A percentile compares a stretch with the other conserved stretches of the same genome.
phyloP scores from a whole-genome alignment of 768 basidiomycete genomes.

The Trichaptum fuscoviolaceum region DNA sequence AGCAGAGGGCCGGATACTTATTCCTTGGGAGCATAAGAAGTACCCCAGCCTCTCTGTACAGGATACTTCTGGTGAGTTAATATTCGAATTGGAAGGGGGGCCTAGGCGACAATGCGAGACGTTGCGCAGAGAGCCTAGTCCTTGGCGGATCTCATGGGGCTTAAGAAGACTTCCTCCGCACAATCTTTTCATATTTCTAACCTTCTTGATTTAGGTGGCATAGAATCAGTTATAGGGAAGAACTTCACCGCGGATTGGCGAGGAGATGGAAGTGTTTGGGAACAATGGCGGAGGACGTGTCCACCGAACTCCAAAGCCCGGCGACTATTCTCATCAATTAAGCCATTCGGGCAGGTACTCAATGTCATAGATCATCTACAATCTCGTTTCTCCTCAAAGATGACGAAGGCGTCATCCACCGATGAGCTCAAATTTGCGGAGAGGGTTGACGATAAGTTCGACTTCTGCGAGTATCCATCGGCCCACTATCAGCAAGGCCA shows the following conservation, averaged over 20 bases:
- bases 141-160: constrained; percentile 3
- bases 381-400: constrained; percentile 6
- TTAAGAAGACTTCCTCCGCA: neutral
- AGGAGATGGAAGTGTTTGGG: constrained; percentile 84
- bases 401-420: constrained; percentile 22
- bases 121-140: neutral
- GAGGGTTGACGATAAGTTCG: constrained; percentile 55
- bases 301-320: constrained; percentile 73
- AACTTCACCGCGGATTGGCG: constrained; percentile 81
- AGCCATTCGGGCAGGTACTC: constrained; percentile 25
- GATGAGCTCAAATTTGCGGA: constrained; percentile 61
- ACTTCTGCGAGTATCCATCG: constrained; percentile 80
- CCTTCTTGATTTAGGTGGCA: constrained; percentile 33
- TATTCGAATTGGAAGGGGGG: neutral
- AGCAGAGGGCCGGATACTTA: constrained; percentile 89
- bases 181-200: constrained; percentile 2
- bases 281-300: constrained; percentile 91
- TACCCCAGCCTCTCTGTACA: constrained; percentile 63
- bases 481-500: constrained; percentile 87
- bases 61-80: constrained; percentile 24
- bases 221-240: constrained; percentile 53
- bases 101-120: neutral
- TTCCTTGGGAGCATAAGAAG: constrained; percentile 84
- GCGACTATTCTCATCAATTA: constrained; percentile 74
- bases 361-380: neutral